Evolutionary conservation across 1,284 basidiomycete genomes (phyloP).

Genomic region (Bjerkandera adusta): DNA sequence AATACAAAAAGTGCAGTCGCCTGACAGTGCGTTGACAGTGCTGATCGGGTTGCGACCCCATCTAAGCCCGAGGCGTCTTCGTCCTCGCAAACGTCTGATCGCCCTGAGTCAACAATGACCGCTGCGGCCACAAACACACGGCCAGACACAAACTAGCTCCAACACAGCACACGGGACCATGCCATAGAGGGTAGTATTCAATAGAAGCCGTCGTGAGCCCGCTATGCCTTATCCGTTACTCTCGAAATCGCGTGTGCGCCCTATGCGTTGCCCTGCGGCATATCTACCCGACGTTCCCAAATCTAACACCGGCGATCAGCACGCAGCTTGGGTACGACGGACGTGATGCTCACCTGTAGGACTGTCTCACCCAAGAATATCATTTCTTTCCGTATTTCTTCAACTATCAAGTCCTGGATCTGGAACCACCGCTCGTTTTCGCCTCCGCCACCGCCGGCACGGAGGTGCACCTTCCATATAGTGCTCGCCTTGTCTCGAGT

Average conservation of each 20-base stretch:
- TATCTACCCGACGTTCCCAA: constrained; percentile 55
- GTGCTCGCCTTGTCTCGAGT: constrained; percentile 86
- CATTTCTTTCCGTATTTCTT: constrained; percentile 95
- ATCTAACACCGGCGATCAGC: constrained; percentile 59
- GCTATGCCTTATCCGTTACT: too few species aligned
- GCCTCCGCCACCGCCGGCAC: constrained; percentile 72
- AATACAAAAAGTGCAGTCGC: background rate
- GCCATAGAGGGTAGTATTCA: background rate
- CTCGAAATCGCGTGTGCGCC: too few species aligned
- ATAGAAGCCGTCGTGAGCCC: background rate
- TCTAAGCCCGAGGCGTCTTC: constrained; percentile 1
- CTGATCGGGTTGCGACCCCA: constrained; percentile 3
- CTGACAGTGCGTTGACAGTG: constrained; percentile 1
- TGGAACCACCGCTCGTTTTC: constrained; percentile 95
- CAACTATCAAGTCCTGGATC: constrained; percentile 96
- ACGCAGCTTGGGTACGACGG: too few species aligned
- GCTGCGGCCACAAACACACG: background rate
- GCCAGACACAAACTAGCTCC: constrained; percentile 1
- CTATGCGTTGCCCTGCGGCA: constrained; percentile 17
- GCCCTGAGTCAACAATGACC: constrained; percentile 1
- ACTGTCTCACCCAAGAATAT: constrained; percentile 97
- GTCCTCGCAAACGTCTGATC: constrained; percentile 5
- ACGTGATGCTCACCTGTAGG: constrained; percentile 67
- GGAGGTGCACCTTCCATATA: constrained; percentile 91
- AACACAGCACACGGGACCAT: constrained; percentile 2